These are phyloP conservation scores for Marasmius fiardii DNA, from an alignment of 1,284 basidiomycete genomes.

Conservation along the genomic window DNA sequence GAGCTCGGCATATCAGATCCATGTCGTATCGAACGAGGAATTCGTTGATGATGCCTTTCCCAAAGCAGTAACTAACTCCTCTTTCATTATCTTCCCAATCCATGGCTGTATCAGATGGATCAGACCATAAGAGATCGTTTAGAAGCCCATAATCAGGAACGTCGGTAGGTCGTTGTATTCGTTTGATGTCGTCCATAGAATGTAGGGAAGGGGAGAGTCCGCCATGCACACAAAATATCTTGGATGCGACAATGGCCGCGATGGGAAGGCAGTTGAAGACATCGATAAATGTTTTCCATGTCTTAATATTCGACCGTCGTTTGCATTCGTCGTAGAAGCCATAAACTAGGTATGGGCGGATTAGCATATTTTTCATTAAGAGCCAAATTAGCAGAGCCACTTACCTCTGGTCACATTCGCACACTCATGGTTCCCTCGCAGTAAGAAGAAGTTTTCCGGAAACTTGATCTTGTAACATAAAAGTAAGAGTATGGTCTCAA, in stretches of 20 bases:
- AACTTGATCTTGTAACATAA: constrained; percentile 99
- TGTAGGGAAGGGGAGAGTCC: constrained; percentile 97
- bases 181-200: constrained; percentile 98
- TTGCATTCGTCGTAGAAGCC: constrained; percentile 99
- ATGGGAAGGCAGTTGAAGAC: constrained; percentile 99
- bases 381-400: constrained; percentile 14
- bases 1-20: constrained; percentile 98
- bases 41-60: constrained; percentile 95
- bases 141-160: constrained; percentile 99
- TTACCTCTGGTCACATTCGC: constrained; percentile 97
- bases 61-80: constrained; percentile 99
- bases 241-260: constrained; percentile 97
- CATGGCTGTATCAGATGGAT: constrained; percentile 95
- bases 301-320: constrained; percentile 98
- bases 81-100: constrained; percentile 99
- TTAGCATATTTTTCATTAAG: constrained; percentile 20
- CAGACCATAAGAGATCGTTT: constrained; percentile 98
- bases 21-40: constrained; percentile 94
- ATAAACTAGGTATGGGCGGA: constrained; percentile 64
- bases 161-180: constrained; percentile 97
- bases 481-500: constrained; percentile 96
- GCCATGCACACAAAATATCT: constrained; percentile 99
- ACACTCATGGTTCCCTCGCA: constrained; percentile 99
- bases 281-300: constrained; percentile 99
- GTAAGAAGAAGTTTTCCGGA: constrained; percentile 98